Evolutionary conservation across 2,329 filamentous ascomycete genomes (phyloP), one percentile per base, ranked within the genome.

Genomic region (Verticillium zaregamsianum): DNA sequence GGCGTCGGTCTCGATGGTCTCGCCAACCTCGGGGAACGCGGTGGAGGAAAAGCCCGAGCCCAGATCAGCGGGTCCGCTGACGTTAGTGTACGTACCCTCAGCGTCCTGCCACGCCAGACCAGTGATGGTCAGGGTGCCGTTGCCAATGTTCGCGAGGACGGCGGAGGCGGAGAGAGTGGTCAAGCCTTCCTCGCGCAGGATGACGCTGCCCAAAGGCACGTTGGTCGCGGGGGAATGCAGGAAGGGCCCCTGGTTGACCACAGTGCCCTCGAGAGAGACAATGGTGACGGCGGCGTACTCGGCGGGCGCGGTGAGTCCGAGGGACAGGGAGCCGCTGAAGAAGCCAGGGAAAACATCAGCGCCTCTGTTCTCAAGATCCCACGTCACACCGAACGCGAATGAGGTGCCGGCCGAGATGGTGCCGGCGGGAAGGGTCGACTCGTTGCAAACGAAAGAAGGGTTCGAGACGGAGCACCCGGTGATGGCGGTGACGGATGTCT

Each of bases 341-440:
- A 74, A 66, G 5, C 77, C 77, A 9, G 76, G 76, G 8, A 69
- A 61, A 23, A 73, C 62, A 5, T 66, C 65, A 6, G 66, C 68
- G 3, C 68, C 68, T 8, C 68, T 67, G 62, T 68, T 68, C 25
- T 67, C 64, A 4, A 78, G 69, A 57, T 76, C 71, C 74, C 76
- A 79, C 9, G 68, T 71, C n/a, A 79, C 72, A 6, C 75, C 72
- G 63, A 80, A 77, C 8, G 68, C 73, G 63, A 80, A 79, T 5
- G 65, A 71, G 1, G 71, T 66, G 1, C 76, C 78, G 56, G 71
- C 67, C 2, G 68, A 66, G 8, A 80, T 52, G 12, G 71, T 61
- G 3, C 75, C 72, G 55, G 70, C 68, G 3, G 77, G 77, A 6
- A 80, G 67, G 5, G 74, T 72, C 12, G 74, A 70, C 60, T 77